A percentile compares a stretch with the other conserved stretches of the same genome.
Conservation (phyloP, 2,329 filamentous ascomycete genomes). For the Arthrobotrys pseudoclavata region DNA sequence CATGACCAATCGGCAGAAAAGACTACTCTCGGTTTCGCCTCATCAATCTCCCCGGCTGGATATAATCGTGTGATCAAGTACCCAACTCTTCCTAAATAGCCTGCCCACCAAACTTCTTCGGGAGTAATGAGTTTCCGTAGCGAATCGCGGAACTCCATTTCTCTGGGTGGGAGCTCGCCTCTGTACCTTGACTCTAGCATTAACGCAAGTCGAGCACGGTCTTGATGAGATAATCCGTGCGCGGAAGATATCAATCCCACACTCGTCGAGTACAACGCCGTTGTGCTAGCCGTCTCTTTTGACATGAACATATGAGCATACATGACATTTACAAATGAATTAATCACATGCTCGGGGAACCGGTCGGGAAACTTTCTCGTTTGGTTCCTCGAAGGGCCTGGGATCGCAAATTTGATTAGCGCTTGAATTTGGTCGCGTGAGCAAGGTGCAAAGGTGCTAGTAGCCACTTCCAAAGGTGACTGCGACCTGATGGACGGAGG, state of each 20-base stretch:
- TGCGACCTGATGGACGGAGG: conserved; percentile 73
- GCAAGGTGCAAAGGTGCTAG: conserved; percentile 69
- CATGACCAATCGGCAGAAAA: conserved; percentile 51
- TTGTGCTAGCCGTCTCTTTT: conserved; percentile 73
- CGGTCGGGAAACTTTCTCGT: conserved; percentile 60
- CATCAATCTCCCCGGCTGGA: conserved; percentile 71
- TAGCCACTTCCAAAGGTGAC: conserved; percentile 77
- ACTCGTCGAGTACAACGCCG: conserved; percentile 78
- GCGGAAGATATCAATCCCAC: conserved; percentile 76
- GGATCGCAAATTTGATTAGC: conserved; percentile 69
- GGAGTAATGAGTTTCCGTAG: conserved; percentile 71
- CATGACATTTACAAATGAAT: conserved; percentile 73
- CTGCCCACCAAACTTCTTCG: conserved; percentile 75
- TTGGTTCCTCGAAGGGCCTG: conserved; percentile 67
- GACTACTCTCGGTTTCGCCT: conserved; percentile 51
- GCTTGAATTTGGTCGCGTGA: conserved; percentile 69
- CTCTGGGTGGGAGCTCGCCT: conserved; percentile 73
- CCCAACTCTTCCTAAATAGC: conserved; percentile 75
- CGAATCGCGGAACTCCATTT: conserved; percentile 69
- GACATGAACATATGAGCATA: conserved; percentile 70
- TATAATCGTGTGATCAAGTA: conserved; percentile 73
- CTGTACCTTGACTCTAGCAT: conserved; percentile 81
- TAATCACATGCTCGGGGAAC: conserved; percentile 66
- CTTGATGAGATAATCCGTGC: conserved; percentile 80
- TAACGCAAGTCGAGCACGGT: conserved; percentile 78